phyloP scores from a whole-genome alignment of 495 filamentous ascomycete species.

The Pseudoneurospora amorphoporcata region DNA sequence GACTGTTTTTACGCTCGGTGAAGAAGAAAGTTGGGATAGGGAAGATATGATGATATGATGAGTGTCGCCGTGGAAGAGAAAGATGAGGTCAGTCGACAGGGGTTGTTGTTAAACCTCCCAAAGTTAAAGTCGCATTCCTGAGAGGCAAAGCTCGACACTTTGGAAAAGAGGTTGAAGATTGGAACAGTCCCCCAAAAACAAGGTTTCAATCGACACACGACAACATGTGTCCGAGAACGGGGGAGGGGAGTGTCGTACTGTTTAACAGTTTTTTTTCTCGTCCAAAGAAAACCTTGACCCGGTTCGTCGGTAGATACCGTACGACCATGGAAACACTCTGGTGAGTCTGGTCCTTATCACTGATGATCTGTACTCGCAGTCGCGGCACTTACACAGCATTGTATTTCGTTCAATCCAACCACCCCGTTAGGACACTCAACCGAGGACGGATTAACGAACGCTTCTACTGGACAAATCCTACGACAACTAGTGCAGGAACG shows the following conservation, averaged over 20 bases:
- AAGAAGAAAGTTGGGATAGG: neutral
- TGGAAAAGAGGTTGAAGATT: neutral
- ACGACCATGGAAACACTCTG: neutral
- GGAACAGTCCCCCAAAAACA: neutral
- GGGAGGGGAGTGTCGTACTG: neutral
- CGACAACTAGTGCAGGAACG: no score
- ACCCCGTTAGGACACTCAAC: neutral
- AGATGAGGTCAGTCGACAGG: neutral
- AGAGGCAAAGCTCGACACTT: neutral
- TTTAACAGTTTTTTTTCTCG: neutral
- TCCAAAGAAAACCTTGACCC: neutral
- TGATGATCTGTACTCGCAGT: neutral
- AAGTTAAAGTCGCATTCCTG: neutral
- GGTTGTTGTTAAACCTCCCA: neutral
- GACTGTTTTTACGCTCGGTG: neutral
- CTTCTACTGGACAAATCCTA: no score
- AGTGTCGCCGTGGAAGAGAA: neutral
- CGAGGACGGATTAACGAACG: no score
- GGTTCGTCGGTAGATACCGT: neutral
- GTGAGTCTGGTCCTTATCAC: neutral
- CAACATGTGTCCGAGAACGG: neutral
- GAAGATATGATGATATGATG: neutral
- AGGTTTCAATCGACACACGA: neutral
- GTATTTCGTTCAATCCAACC: neutral
- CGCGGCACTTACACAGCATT: neutral